Conservation (phyloP, 2,329 filamentous ascomycete genomes). For the Exophiala alcalophila region DNA sequence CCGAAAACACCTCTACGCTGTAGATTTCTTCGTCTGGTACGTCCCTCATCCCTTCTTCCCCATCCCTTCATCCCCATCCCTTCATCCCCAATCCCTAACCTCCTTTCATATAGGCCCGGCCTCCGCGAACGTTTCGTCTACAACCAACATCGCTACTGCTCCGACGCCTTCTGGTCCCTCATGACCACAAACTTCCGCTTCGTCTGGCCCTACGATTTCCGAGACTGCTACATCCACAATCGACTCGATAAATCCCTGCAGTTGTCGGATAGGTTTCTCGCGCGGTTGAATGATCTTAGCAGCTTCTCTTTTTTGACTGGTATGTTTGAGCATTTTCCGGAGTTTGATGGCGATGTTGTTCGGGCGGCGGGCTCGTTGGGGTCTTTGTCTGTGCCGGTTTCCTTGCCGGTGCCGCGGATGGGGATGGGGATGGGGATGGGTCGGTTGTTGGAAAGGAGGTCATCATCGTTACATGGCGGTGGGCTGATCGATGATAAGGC, state of each 20-base stretch:
- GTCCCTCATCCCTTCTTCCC: not conserved
- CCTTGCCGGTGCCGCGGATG: too few relatives aligned
- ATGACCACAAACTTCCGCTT: slow-evolving; percentile 1
- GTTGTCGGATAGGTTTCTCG: not conserved
- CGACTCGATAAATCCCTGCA: not conserved
- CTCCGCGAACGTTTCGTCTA: slow-evolving; percentile 3
- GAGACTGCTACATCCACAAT: slow-evolving; percentile 1
- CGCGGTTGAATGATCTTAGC: not conserved
- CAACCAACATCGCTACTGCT: slow-evolving; percentile 1
- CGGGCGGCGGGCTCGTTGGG: too few relatives aligned
- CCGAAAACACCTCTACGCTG: slow-evolving; percentile 1
- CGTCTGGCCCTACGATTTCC: slow-evolving; percentile 2
- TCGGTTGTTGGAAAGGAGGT: too few relatives aligned
- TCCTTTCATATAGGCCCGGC: not conserved
- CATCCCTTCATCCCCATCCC: not conserved
- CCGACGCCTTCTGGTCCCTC: slow-evolving; percentile 1
- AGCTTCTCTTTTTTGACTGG: not conserved
- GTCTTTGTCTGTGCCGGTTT: too few relatives aligned
- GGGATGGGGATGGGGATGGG: too few relatives aligned
- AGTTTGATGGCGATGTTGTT: slow-evolving; percentile 2
- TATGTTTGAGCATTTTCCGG: slow-evolving; percentile 2
- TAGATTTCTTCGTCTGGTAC: slow-evolving; percentile 2
- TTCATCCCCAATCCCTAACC: not conserved
- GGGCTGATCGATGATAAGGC: too few relatives aligned
- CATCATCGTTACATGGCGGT: too few relatives aligned